phyloP scores from a whole-genome alignment of 805 yeast species.

The Candida orba region DNA sequence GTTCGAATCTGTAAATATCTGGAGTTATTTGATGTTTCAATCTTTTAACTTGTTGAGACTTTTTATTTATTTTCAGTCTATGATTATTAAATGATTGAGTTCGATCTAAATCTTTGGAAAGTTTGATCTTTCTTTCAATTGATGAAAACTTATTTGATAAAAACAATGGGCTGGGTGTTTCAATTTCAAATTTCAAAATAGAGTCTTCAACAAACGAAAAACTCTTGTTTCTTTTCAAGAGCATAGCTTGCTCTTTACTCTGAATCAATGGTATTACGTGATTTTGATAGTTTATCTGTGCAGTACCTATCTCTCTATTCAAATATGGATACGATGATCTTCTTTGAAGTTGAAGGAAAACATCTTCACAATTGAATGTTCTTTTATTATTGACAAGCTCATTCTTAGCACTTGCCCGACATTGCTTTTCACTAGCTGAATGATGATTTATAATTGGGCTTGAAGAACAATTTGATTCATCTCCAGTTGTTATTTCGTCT shows the following conservation, averaged over 20 bases:
- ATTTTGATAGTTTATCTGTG: not conserved
- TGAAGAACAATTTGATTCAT: not conserved
- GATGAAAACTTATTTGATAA: constrained; percentile 10
- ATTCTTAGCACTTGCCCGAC: not conserved
- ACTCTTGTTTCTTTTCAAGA: constrained; percentile 29
- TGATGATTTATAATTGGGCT: not conserved
- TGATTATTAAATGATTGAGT: not conserved
- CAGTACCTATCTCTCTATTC: constrained; percentile 25
- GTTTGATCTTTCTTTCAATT: constrained; percentile 2
- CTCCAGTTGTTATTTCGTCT: not conserved
- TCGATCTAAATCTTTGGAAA: not conserved
- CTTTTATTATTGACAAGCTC: not conserved
- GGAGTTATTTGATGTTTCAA: constrained; percentile 15
- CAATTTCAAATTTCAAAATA: constrained; percentile 7
- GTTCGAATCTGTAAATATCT: constrained; percentile 15
- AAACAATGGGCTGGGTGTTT: constrained; percentile 7
- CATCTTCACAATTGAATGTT: constrained; percentile 6
- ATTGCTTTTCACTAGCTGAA: not conserved
- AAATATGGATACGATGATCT: constrained; percentile 35
- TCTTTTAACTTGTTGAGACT: constrained; percentile 2
- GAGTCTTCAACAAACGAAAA: constrained; percentile 27
- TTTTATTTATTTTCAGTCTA: not conserved
- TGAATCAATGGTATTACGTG: constrained; percentile 20
- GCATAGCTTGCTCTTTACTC: constrained; percentile 12
- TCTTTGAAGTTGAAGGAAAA: constrained; percentile 24